These are phyloP conservation scores for Pogostemon cablin DNA, from an alignment of 257 asterid species.

Conservation along the genomic window DNA sequence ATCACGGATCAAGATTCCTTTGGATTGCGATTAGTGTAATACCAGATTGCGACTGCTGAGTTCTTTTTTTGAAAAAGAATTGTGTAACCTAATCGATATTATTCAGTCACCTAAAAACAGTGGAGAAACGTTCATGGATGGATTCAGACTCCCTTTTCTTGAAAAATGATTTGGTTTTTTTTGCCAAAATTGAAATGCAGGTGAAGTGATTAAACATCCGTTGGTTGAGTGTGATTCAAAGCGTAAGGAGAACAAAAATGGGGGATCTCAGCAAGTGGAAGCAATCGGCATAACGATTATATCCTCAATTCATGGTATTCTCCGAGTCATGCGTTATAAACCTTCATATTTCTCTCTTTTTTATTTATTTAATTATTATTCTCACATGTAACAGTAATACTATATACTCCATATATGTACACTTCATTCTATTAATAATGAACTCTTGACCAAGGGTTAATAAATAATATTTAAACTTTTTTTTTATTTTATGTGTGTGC, in stretches of 20 bases:
- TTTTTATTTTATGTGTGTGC: no score
- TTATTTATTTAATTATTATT: neutral
- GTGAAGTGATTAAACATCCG: neutral
- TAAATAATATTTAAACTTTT: neutral
- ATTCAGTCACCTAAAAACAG: neutral
- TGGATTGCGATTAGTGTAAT: neutral
- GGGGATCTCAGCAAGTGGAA: constrained; percentile 6
- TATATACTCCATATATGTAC: neutral
- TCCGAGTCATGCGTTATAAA: constrained; percentile 36
- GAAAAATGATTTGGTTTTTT: neutral
- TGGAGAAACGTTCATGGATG: neutral
- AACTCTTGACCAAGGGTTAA: neutral
- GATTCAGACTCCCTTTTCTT: neutral
- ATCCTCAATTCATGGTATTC: constrained; percentile 34
- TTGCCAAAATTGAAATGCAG: neutral
- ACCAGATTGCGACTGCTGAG: neutral
- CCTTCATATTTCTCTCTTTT: constrained; percentile 7
- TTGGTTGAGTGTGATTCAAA: constrained; percentile 3
- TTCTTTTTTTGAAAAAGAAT: neutral
- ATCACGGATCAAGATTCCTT: constrained; percentile 7
- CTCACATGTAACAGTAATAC: neutral
- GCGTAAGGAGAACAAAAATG: neutral
- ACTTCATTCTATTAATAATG: neutral
- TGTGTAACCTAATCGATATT: neutral
- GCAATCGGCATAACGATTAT: constrained; percentile 34